Evolutionary conservation across 768 basidiomycete genomes (phyloP).

Genomic region (Xerocomus brunneocitrinus): DNA sequence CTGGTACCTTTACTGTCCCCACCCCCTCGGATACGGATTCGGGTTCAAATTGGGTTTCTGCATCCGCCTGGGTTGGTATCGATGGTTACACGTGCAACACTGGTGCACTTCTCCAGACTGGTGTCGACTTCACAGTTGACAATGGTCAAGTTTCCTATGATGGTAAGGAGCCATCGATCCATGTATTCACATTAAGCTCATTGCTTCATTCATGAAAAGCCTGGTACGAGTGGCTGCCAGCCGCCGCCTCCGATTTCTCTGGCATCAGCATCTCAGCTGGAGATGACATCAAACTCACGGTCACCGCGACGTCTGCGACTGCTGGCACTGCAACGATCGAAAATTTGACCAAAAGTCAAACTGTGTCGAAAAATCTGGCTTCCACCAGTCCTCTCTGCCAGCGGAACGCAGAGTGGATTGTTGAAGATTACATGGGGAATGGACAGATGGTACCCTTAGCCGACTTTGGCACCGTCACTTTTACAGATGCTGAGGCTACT

Average conservation of each 20-base stretch:
- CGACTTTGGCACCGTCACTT: slow-evolving; percentile 1
- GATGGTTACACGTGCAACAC: slow-evolving; percentile 1
- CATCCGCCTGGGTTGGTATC: slow-evolving; percentile 8
- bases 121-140: background rate
- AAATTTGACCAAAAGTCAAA: background rate
- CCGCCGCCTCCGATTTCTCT: background rate
- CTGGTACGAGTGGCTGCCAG: slow-evolving; percentile 6
- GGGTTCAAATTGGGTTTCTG: background rate
- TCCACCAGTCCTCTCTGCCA: background rate
- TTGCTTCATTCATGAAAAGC: background rate
- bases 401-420: slow-evolving; percentile 2
- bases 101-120: slow-evolving; percentile 2
- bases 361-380: background rate
- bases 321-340: background rate
- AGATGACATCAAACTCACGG: background rate
- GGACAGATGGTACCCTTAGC: background rate
- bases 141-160: background rate
- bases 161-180: background rate
- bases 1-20: slow-evolving; percentile 6
- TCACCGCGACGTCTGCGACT: background rate
- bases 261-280: background rate
- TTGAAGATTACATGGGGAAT: background rate
- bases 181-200: background rate
- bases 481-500: background rate
- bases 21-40: background rate